Percentiles rank a stretch among this genome's conserved stretches.
These are phyloP conservation scores for Myxozyma geophila DNA, from an alignment of 805 yeast genomes.

Conservation along the genomic window DNA sequence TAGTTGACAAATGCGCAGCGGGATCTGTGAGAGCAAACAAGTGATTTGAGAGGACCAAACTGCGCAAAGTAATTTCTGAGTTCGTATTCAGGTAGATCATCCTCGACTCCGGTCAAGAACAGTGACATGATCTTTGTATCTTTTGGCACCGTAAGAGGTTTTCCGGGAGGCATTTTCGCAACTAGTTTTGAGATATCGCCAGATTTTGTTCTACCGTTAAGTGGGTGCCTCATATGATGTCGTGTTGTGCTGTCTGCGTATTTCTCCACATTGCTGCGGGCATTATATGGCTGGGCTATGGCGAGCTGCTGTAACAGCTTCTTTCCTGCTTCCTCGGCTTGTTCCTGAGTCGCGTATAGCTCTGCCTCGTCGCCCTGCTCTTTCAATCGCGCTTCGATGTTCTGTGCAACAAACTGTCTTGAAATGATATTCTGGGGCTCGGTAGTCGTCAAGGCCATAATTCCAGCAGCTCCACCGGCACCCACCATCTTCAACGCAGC, in stretches of 20 bases:
- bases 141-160: constrained; percentile 46
- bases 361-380: constrained; percentile 39
- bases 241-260: constrained; percentile 25
- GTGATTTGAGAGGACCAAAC: constrained; percentile 54
- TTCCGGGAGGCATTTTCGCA: constrained; percentile 62
- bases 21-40: constrained; percentile 61
- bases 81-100: constrained; percentile 66
- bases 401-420: constrained; percentile 60
- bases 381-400: constrained; percentile 47
- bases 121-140: constrained; percentile 57
- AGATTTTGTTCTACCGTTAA: constrained; percentile 27
- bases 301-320: constrained; percentile 59
- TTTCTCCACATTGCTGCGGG: constrained; percentile 29
- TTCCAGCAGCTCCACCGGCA: constrained; percentile 38
- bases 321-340: constrained; percentile 51
- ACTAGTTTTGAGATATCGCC: constrained; percentile 48
- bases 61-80: constrained; percentile 57
- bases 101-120: constrained; percentile 75
- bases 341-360: constrained; percentile 39
- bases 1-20: constrained; percentile 69
- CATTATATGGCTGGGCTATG: constrained; percentile 42
- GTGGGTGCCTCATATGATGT: constrained; percentile 5
- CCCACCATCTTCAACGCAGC: constrained; percentile 77
- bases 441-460: constrained; percentile 41
- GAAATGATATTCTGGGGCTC: constrained; percentile 59